phyloP scores from a whole-genome alignment of 78 protist species.

The Chrysochromulina tobinii region DNA sequence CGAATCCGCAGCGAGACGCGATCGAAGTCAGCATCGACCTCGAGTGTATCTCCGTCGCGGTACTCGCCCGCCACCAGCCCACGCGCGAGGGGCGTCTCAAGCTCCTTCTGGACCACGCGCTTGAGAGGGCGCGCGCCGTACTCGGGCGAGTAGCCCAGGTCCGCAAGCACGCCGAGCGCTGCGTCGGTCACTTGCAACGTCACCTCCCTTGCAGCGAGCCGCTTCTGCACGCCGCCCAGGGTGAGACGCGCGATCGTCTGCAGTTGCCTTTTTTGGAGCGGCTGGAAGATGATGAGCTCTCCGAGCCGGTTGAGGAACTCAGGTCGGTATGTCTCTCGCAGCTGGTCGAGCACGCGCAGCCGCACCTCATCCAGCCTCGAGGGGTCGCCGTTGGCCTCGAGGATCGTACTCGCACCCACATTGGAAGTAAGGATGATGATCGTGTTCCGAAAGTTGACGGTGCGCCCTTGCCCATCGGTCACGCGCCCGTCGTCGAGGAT shows the following conservation, averaged over 20 bases:
- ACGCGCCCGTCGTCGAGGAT: conserved; percentile 70
- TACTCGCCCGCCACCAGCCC: conserved; percentile 35
- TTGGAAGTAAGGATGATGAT: conserved; percentile 65
- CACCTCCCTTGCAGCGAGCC: conserved; percentile 9
- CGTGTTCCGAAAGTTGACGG: conserved; percentile 59
- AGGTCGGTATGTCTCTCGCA: conserved; percentile 39
- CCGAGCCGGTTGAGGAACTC: conserved; percentile 79
- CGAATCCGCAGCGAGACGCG: too few relatives aligned
- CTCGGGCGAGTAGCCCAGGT: conserved; percentile 57
- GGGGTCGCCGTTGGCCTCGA: not conserved
- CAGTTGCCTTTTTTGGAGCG: not conserved
- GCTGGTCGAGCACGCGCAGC: conserved; percentile 4
- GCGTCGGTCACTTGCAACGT: not conserved
- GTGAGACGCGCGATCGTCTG: not conserved
- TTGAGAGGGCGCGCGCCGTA: conserved; percentile 79
- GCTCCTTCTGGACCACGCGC: conserved; percentile 41
- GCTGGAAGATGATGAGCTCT: conserved; percentile 68
- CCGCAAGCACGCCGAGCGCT: conserved; percentile 25
- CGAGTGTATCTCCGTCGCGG: conserved; percentile 13
- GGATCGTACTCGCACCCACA: conserved; percentile 47
- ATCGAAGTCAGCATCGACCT: not conserved
- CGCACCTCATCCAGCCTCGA: not conserved
- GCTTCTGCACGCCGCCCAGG: not conserved
- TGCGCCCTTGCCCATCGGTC: conserved; percentile 43
- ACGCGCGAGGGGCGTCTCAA: conserved; percentile 50